Percentiles rank a stretch among this genome's conserved stretches.
phyloP scores from a whole-genome alignment of 176 grass and related monocot species.

The Chloris gayana region DNA sequence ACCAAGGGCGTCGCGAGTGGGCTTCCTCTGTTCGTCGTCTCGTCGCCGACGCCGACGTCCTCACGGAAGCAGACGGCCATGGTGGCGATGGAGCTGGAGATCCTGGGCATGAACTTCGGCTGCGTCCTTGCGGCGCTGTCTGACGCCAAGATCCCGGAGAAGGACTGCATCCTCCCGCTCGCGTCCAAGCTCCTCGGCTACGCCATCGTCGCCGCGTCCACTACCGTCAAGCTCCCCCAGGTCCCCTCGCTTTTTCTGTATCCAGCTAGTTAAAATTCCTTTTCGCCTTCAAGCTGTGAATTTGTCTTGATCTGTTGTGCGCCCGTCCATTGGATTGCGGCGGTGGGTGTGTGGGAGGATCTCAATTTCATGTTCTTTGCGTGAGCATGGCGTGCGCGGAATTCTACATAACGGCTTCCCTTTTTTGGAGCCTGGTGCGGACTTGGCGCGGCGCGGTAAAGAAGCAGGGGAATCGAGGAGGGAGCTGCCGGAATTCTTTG shows the following conservation, averaged over 20 bases:
- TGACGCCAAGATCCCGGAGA: conserved; percentile 71
- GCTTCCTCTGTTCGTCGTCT: neutral
- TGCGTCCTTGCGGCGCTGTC: conserved; percentile 68
- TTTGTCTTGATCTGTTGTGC: conserved; percentile 29
- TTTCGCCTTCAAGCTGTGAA: neutral
- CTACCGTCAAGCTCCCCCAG: conserved; percentile 96
- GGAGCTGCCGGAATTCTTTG: conserved; percentile 12
- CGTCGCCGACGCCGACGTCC: conserved; percentile 12
- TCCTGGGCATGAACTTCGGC: conserved; percentile 85
- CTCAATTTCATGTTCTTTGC: conserved; percentile 19
- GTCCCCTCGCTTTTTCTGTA: conserved; percentile 7
- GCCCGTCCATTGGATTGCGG: conserved; percentile 3
- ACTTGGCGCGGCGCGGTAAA: conserved; percentile 19
- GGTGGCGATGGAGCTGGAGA: conserved; percentile 74
- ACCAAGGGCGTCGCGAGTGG: conserved; percentile 17
- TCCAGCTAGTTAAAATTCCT: neutral
- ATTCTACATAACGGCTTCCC: conserved; percentile 14
- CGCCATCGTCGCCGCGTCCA: conserved; percentile 93
- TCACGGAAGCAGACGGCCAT: neutral
- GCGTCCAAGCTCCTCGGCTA: conserved; percentile 92
- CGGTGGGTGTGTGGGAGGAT: neutral
- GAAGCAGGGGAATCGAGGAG: conserved; percentile 1
- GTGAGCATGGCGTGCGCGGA: conserved; percentile 36
- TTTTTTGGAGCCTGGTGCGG: neutral
- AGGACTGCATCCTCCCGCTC: conserved; percentile 81